Base-by-base conservation (phyloP, 768 basidiomycete species). In the Rhizopogon salebrosus region DNA sequence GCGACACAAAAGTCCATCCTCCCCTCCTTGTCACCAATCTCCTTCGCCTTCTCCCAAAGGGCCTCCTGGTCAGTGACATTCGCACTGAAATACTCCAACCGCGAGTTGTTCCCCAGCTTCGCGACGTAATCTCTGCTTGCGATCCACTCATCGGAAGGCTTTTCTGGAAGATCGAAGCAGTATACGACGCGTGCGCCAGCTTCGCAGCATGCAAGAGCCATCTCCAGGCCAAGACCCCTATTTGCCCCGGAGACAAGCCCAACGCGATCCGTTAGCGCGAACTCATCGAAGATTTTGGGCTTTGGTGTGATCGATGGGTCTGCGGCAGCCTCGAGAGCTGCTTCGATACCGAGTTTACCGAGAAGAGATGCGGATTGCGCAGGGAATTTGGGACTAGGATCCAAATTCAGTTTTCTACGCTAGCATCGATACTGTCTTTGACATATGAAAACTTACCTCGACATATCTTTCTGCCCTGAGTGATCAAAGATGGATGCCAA, bases 191-290 rank as follows among this genome's bases (percentile, higher is more conserved):
- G 75, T 6, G 85, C 85, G 31, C 89, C 89, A 13, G 80, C 84
- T 70, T 91, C 89, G 39, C 79, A 78, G 38, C 91, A 70, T 4
- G 83, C 80, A 50, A 90, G 70, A 34, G 87, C 87, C 84, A 87
- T 85, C 70, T 92, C 90, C n/a, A 92, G 80, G 3, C 90, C 90
- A 14, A 92, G 77, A 0, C 89, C 85, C 29, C 84, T 70, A 55
- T 84, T 80, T 0, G 76, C 84, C 5, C 85, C 85, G 0, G 84
- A 80, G 26, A 87, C 80, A 39, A 86, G 72, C 8, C 74, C 81
- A 4, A 85, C 82, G 2, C 81, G 76, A 51, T 79, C 79, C 11
- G 67, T 70, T 35, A 85, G 73, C 1, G 78, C 75, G 65, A 82
- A 85, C 56, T 84, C 81, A 43, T 77, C 77, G 59, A 81, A 77